Conservation (phyloP, 2,329 filamentous ascomycete genomes). For the Bipolaris sorokiniana region DNA sequence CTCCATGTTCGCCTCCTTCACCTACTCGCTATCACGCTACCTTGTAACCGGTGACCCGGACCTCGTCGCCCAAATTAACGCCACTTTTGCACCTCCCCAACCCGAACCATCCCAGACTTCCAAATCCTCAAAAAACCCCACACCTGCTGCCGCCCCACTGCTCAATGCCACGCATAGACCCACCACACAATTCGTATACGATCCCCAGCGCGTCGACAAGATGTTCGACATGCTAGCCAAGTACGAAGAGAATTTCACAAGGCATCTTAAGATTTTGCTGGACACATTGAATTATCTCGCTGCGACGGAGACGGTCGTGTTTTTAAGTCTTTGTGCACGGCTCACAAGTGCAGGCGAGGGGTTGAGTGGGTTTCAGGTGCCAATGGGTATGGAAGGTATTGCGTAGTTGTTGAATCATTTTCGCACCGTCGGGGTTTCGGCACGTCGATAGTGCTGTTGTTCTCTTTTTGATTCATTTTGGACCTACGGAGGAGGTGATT, state of each 20-base stretch:
- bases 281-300: conserved; percentile 97
- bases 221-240: conserved; percentile 86
- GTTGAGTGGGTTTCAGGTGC: conserved; percentile 34
- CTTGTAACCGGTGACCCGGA: conserved; percentile 85
- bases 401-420: conserved; percentile 8
- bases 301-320: conserved; percentile 93
- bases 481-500: too few species aligned
- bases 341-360: conserved; percentile 83
- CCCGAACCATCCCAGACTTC: conserved; percentile 1
- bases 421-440: too few species aligned
- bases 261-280: conserved; percentile 90
- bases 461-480: too few species aligned
- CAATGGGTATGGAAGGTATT: conserved; percentile 33
- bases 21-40: conserved; percentile 82
- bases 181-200: conserved; percentile 55
- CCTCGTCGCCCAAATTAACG: conserved; percentile 65
- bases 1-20: conserved; percentile 91
- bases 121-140: conserved; percentile 15
- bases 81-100: conserved; percentile 53
- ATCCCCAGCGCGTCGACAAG: conserved; percentile 70
- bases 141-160: conserved; percentile 7
- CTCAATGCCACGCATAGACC: conserved; percentile 25
- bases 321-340: conserved; percentile 84
- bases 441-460: too few species aligned
- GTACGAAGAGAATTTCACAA: conserved; percentile 91